A percentile compares a stretch with the other conserved stretches of the same genome.
These are phyloP conservation scores for Austroboletus sp. DNA, from an alignment of 1,284 basidiomycete species.

Conservation along the genomic window DNA sequence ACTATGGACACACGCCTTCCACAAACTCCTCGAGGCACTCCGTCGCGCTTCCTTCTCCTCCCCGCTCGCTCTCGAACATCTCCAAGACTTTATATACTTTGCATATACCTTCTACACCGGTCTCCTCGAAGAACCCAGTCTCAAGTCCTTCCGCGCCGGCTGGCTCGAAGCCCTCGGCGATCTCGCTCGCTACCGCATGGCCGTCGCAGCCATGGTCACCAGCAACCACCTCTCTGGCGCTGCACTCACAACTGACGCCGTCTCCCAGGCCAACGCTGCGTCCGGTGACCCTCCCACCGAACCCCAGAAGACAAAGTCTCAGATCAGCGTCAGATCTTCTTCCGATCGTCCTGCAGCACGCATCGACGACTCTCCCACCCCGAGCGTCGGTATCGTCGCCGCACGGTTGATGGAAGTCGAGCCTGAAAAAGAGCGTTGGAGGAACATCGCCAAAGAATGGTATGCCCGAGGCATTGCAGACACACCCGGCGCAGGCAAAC, in stretches of 20 bases:
- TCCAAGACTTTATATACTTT: conserved; percentile 90
- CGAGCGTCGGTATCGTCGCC: conserved; percentile 82
- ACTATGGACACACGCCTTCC: conserved; percentile 88
- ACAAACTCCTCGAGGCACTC: conserved; percentile 84
- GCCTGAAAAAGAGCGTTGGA: conserved; percentile 89
- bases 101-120: conserved; percentile 92
- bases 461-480: conserved; percentile 83
- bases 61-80: conserved; percentile 61
- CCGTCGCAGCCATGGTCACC: conserved; percentile 71
- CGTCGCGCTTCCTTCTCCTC: conserved; percentile 71
- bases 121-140: conserved; percentile 75
- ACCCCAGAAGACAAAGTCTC: conserved; percentile 22
- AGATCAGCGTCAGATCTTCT: conserved; percentile 36
- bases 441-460: conserved; percentile 86
- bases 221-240: conserved; percentile 34
- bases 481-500: conserved; percentile 82
- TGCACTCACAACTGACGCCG: conserved; percentile 44
- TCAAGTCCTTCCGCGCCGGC: conserved; percentile 66
- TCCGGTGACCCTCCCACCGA: conserved; percentile 20
- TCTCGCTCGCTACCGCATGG: conserved; percentile 90
- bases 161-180: conserved; percentile 98
- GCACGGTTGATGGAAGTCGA: conserved; percentile 82
- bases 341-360: conserved; percentile 50
- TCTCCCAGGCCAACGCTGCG: conserved; percentile 36
- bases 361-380: conserved; percentile 61